Percentiles rank a stretch among this genome's conserved stretches.
These are phyloP conservation scores for Penicillium canariense DNA, from an alignment of 495 filamentous ascomycete genomes.

Conservation along the genomic window DNA sequence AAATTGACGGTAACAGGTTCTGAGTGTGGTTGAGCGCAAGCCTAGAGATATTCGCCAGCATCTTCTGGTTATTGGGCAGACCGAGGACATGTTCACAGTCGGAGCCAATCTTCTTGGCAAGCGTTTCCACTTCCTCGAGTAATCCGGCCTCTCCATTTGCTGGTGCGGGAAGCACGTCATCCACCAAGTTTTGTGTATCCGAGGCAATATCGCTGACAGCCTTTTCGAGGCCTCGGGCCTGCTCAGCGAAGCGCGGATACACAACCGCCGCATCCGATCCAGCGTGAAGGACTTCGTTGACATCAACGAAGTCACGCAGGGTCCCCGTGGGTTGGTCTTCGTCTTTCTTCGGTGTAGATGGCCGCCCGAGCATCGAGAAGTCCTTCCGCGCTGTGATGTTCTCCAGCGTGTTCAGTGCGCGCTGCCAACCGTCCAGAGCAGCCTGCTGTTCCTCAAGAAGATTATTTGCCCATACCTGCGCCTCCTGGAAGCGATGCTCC, in stretches of 20 bases:
- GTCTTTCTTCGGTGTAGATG: conserved; percentile 42
- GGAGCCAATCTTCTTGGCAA: conserved; percentile 80
- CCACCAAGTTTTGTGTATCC: conserved; percentile 53
- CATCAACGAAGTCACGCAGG: conserved; percentile 71
- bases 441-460: conserved; percentile 67
- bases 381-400: conserved; percentile 60
- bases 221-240: conserved; percentile 50
- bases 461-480: conserved; percentile 69
- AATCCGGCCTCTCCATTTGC: conserved; percentile 53
- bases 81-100: conserved; percentile 79
- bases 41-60: conserved; percentile 76
- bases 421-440: conserved; percentile 66
- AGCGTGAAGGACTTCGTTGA: conserved; percentile 62
- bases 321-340: conserved; percentile 42
- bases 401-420: conserved; percentile 59
- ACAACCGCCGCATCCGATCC: conserved; percentile 47
- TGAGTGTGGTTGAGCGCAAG: conserved; percentile 83
- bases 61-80: conserved; percentile 65
- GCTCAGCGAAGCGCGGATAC: conserved; percentile 51
- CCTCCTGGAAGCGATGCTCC: conserved; percentile 69
- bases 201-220: conserved; percentile 51
- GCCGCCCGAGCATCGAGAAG: conserved; percentile 50
- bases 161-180: conserved; percentile 29
- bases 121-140: conserved; percentile 79
- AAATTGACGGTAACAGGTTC: conserved; percentile 78